A percentile compares a stretch with the other conserved stretches of the same genome.
These are phyloP conservation scores for Plectosphaerella sp. DNA, from an alignment of 2,329 filamentous ascomycete species.

Conservation along the genomic window DNA sequence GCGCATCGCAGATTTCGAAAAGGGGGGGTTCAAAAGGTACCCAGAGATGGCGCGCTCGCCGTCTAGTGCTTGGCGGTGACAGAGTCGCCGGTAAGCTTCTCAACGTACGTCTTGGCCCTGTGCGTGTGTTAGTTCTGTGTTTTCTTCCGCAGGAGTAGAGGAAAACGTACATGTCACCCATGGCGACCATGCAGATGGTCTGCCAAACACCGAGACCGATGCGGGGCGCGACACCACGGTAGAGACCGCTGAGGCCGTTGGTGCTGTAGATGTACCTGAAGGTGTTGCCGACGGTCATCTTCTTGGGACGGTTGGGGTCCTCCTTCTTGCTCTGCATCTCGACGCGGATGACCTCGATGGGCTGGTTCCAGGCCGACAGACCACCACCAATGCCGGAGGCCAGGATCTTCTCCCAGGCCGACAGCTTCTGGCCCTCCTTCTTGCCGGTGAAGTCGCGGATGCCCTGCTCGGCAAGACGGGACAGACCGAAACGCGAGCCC, in stretches of 20 bases:
- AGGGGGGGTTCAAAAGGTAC: neutral
- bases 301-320: conserved; percentile 97
- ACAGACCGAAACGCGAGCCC: conserved; percentile 93
- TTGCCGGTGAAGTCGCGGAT: conserved; percentile 79
- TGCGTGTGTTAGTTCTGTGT: conserved; percentile 5
- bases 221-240: conserved; percentile 90
- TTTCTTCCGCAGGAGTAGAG: conserved; percentile 17
- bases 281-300: conserved; percentile 91
- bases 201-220: conserved; percentile 98
- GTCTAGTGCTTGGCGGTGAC: conserved; percentile 64
- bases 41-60: neutral
- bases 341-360: conserved; percentile 98
- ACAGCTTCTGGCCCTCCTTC: conserved; percentile 72
- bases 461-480: conserved; percentile 81
- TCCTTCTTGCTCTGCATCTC: conserved; percentile 99
- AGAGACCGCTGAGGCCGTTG: conserved; percentile 88
- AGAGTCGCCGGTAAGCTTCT: conserved; percentile 59
- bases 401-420: conserved; percentile 79
- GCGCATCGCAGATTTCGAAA: no score
- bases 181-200: conserved; percentile 98
- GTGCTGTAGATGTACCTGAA: conserved; percentile 82
- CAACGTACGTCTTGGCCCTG: conserved; percentile 64
- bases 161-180: conserved; percentile 86
- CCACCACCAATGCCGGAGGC: conserved; percentile 88
- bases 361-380: conserved; percentile 97